Conservation (phyloP, 805 yeast species). For the Yamadazyma paraphyllophila region DNA sequence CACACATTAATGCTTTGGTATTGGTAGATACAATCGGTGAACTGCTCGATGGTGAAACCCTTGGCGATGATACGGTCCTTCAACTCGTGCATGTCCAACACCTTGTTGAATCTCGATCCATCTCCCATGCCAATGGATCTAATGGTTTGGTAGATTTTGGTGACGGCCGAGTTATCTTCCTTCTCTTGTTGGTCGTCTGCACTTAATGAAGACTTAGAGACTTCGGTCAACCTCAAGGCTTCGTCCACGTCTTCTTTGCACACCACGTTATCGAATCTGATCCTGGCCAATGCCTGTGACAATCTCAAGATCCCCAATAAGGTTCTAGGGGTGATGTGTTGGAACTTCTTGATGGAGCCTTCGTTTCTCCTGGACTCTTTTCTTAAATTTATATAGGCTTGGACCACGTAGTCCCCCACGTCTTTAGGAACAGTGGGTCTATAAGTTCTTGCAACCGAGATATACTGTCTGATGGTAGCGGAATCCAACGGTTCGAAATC, state of each 20-base stretch:
- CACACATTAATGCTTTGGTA: conserved; percentile 72
- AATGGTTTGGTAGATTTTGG: conserved; percentile 71
- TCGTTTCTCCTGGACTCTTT: conserved; percentile 84
- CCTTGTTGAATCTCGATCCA: conserved; percentile 24
- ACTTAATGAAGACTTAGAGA: conserved; percentile 77
- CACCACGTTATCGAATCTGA: conserved; percentile 76
- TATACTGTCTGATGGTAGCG: conserved; percentile 77
- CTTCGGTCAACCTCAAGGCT: conserved; percentile 82
- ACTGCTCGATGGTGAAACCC: conserved; percentile 80
- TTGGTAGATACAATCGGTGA: conserved; percentile 71
- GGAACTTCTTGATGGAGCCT: conserved; percentile 72
- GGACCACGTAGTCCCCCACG: conserved; percentile 84
- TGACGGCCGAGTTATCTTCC: conserved; percentile 64
- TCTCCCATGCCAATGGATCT: conserved; percentile 51
- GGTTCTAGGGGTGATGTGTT: conserved; percentile 95
- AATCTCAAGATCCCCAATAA: conserved; percentile 85
- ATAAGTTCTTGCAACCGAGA: conserved; percentile 77
- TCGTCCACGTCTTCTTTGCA: conserved; percentile 86
- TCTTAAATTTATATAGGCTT: conserved; percentile 84
- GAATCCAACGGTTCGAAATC: conserved; percentile 77
- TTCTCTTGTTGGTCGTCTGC: conserved; percentile 48
- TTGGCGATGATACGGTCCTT: conserved; percentile 67
- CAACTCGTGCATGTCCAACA: conserved; percentile 47
- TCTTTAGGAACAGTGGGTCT: conserved; percentile 83
- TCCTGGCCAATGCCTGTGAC: conserved; percentile 91